Percentiles rank a stretch among this genome's conserved stretches.
Evolutionary conservation across 495 filamentous ascomycete species (phyloP).

Genomic region (Neurospora hispaniola): DNA sequence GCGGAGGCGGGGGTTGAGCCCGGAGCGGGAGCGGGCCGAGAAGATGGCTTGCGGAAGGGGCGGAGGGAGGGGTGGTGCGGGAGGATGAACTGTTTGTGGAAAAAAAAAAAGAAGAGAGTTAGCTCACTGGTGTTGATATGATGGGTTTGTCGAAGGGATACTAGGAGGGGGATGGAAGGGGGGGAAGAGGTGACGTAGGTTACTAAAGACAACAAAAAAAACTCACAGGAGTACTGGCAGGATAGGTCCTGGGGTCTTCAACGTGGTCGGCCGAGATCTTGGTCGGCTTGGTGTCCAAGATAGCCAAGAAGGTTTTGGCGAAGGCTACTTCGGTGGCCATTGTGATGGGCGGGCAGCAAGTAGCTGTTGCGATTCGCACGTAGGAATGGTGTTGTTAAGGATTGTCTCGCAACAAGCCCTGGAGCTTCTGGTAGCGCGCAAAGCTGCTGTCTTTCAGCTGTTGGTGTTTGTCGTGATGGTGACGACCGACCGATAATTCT

Average conservation of each 20-base stretch:
- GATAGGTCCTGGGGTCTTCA: constrained; percentile 66
- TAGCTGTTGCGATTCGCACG: not conserved
- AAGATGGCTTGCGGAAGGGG: constrained; percentile 7
- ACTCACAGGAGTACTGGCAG: constrained; percentile 60
- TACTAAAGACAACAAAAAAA: not conserved
- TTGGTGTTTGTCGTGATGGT: not conserved
- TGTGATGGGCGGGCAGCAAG: not conserved
- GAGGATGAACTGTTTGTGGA: constrained; percentile 29
- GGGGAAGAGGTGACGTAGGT: not conserved
- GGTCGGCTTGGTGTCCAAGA: constrained; percentile 62
- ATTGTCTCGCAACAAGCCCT: not conserved
- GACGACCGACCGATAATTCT: not conserved
- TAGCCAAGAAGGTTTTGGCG: constrained; percentile 69
- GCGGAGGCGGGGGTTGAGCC: not conserved
- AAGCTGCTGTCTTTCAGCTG: not conserved
- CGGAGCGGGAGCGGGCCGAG: not conserved
- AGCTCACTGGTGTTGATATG: not conserved
- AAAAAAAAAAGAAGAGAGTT: not conserved
- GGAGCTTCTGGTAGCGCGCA: not conserved
- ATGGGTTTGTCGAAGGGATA: not conserved
- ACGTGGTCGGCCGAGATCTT: constrained; percentile 79
- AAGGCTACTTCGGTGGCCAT: constrained; percentile 61
- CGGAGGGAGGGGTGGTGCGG: constrained; percentile 29
- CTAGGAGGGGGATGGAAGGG: not conserved
- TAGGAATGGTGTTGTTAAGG: not conserved